phyloP scores from a whole-genome alignment of 306 rosid species.

The Malus fusca region DNA sequence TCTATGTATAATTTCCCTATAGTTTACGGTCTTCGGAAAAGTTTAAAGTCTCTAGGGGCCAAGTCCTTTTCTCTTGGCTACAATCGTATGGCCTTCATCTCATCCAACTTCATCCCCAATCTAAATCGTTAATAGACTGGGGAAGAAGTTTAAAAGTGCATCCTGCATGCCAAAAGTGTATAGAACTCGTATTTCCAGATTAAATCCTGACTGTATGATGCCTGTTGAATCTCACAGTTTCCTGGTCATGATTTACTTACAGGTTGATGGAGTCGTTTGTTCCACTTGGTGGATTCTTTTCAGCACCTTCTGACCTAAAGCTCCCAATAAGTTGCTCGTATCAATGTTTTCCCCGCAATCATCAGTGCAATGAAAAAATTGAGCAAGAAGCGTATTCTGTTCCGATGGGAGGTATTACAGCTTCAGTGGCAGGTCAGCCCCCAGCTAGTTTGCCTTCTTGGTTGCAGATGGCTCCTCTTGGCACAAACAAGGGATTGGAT shows the following conservation, averaged over 20 bases:
- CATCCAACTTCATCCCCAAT: too few species aligned
- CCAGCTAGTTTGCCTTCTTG: conserved; percentile 64
- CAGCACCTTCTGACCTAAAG: conserved; percentile 70
- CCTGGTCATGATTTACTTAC: conserved; percentile 27
- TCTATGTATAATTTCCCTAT: background rate
- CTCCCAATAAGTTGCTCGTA: conserved; percentile 38
- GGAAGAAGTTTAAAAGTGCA: too few species aligned
- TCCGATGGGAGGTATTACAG: conserved; percentile 33
- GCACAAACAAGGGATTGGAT: conserved; percentile 37
- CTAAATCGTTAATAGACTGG: too few species aligned
- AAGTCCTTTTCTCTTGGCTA: too few species aligned
- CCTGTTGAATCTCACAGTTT: conserved; percentile 13
- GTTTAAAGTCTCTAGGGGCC: too few species aligned
- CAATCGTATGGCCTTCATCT: too few species aligned
- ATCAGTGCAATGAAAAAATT: conserved; percentile 39
- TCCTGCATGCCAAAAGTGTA: background rate
- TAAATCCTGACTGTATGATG: conserved; percentile 4
- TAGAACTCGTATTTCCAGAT: background rate
- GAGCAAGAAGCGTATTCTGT: conserved; percentile 45
- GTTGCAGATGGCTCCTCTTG: conserved; percentile 51
- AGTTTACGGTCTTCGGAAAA: background rate
- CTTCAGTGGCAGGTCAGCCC: conserved; percentile 41
- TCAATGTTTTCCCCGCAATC: conserved; percentile 35
- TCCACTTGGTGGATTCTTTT: conserved; percentile 91
- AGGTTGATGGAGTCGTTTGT: conserved; percentile 96